phyloP scores from a whole-genome alignment of 192 early-diverging fungal species.

The Irineochytrium annulatum region DNA sequence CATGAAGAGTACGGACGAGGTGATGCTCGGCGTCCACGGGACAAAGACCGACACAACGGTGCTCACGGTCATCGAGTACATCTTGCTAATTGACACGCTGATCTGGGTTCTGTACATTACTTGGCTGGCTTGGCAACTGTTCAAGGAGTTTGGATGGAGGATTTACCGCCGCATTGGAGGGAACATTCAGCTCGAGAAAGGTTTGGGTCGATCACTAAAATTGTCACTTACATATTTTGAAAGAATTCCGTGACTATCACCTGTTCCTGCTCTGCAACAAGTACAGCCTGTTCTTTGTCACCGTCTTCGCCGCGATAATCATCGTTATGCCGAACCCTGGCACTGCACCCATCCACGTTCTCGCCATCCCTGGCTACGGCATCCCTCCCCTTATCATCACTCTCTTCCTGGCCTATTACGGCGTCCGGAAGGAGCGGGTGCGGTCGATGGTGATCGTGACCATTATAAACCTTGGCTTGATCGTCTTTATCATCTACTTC shows the following conservation, averaged over 20 bases:
- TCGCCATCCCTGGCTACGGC: too few relatives aligned
- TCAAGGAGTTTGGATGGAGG: background rate
- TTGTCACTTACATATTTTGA: too few relatives aligned
- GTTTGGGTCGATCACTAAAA: too few relatives aligned
- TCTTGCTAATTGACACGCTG: background rate
- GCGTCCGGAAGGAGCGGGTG: too few relatives aligned
- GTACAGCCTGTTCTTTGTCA: background rate
- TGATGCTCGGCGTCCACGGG: too few relatives aligned
- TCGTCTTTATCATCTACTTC: too few relatives aligned
- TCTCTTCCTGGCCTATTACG: too few relatives aligned
- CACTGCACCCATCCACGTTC: too few relatives aligned
- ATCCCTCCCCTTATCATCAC: too few relatives aligned
- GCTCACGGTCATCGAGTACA: background rate
- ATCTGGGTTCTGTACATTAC: background rate
- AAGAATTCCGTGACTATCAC: background rate
- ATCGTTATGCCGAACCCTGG: background rate
- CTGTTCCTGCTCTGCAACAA: conserved; percentile 3
- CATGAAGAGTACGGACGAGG: too few relatives aligned
- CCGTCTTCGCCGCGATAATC: background rate
- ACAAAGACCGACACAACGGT: background rate
- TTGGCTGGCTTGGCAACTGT: background rate
- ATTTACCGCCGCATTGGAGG: conserved; percentile 1
- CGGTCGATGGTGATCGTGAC: too few relatives aligned
- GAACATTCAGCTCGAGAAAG: background rate
- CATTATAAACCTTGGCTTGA: too few relatives aligned